A percentile compares a stretch with the other conserved stretches of the same genome.
Conservation (phyloP, 2,329 filamentous ascomycete genomes). For the Exophiala phaeomuriformis region DNA sequence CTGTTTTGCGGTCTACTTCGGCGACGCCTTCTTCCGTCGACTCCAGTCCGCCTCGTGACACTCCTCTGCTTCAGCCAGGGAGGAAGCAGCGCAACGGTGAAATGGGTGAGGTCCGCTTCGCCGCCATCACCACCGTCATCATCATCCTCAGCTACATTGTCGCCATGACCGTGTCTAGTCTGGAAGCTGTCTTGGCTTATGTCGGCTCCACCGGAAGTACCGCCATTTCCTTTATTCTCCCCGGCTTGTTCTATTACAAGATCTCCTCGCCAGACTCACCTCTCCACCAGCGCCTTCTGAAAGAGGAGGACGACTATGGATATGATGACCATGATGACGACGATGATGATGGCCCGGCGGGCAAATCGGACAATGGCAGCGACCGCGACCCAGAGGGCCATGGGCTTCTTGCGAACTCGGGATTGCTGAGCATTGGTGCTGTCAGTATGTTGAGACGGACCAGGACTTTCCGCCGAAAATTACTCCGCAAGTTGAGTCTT, state of each 20-base stretch:
- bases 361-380: constrained; percentile 34
- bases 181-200: constrained; percentile 88
- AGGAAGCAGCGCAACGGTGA: constrained; percentile 42
- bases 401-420: constrained; percentile 34
- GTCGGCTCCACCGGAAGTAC: constrained; percentile 92
- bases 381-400: constrained; percentile 40
- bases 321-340: constrained; percentile 44
- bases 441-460: constrained; percentile 36
- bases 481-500: constrained; percentile 65
- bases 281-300: constrained; percentile 77
- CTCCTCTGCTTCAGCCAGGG: constrained; percentile 35
- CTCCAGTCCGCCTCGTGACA: constrained; percentile 37
- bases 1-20: constrained; percentile 25
- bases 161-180: constrained; percentile 80
- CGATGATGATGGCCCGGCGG: constrained; percentile 22
- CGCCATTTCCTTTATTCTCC: constrained; percentile 92
- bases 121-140: constrained; percentile 77
- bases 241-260: constrained; percentile 96
- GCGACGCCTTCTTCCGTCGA: constrained; percentile 30
- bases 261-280: constrained; percentile 84
- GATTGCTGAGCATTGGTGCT: constrained; percentile 48
- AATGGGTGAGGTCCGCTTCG: constrained; percentile 85
- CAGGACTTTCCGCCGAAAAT: constrained; percentile 57
- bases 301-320: constrained; percentile 73
- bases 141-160: constrained; percentile 78